phyloP scores from a whole-genome alignment of 768 basidiomycete species.

The Pulveroboletus ravenelii region DNA sequence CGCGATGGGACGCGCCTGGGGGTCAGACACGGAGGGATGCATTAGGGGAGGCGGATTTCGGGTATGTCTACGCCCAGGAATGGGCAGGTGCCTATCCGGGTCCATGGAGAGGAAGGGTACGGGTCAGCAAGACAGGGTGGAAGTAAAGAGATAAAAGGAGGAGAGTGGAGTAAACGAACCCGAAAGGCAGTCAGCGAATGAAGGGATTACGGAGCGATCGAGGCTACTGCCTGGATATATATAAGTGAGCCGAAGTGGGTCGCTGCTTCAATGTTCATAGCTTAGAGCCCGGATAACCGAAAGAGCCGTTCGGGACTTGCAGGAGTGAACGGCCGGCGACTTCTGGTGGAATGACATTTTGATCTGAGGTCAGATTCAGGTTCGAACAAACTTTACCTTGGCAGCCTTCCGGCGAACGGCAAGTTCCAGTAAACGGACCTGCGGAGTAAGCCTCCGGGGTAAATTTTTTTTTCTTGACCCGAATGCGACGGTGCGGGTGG shows the following conservation, averaged over 20 bases:
- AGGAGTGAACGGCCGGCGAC: slow-evolving; percentile 17
- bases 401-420: slow-evolving; percentile 21
- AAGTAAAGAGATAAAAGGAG: slow-evolving; percentile 14
- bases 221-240: slow-evolving; percentile 24
- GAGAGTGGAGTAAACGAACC: slow-evolving; percentile 24
- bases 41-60: slow-evolving; percentile 25
- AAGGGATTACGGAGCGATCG: slow-evolving; percentile 21
- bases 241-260: slow-evolving; percentile 29
- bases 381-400: slow-evolving; percentile 29
- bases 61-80: slow-evolving; percentile 29
- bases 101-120: slow-evolving; percentile 27
- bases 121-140: slow-evolving; percentile 17
- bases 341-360: slow-evolving; percentile 20
- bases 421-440: slow-evolving; percentile 26
- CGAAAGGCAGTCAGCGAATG: slow-evolving; percentile 17
- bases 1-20: slow-evolving; percentile 25
- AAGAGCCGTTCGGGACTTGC: slow-evolving; percentile 26
- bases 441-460: slow-evolving; percentile 21
- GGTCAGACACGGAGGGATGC: slow-evolving; percentile 23
- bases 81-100: slow-evolving; percentile 34
- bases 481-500: slow-evolving; percentile 3
- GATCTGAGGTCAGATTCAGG: slow-evolving; percentile 23
- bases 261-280: slow-evolving; percentile 23
- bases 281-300: slow-evolving; percentile 24
- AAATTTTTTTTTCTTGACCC: slow-evolving; percentile 1